These are phyloP conservation scores for Thalassiosira livingstoniorum DNA, from an alignment of 352 stramenopile species.

Conservation along the genomic window DNA sequence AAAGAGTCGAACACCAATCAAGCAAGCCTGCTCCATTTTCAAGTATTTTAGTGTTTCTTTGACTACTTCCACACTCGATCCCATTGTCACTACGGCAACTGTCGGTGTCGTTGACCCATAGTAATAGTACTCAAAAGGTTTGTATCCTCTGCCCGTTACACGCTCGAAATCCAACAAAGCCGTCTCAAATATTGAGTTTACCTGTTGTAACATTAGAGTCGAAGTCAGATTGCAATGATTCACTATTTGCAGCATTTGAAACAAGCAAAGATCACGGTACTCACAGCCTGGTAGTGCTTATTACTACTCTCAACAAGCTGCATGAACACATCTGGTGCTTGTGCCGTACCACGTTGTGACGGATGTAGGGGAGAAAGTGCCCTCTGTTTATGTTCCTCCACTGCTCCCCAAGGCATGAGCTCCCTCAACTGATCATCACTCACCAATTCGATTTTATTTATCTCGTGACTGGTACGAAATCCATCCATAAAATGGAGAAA, in stretches of 20 bases:
- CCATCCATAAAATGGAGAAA: slow-evolving; percentile 94
- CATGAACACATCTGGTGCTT: slow-evolving; percentile 91
- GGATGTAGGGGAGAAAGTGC: slow-evolving; percentile 74
- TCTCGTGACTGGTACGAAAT: slow-evolving; percentile 86
- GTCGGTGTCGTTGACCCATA: slow-evolving; percentile 87
- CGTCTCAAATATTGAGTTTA: slow-evolving; percentile 79
- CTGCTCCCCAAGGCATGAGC: slow-evolving; percentile 72
- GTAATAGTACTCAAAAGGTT: slow-evolving; percentile 91
- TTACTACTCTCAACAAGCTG: slow-evolving; percentile 90
- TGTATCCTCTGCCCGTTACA: slow-evolving; percentile 86
- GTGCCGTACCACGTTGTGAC: slow-evolving; percentile 74
- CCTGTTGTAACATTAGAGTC: slow-evolving; percentile 25
- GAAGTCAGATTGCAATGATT: no score
- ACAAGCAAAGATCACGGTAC: slow-evolving; percentile 6
- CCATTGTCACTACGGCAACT: slow-evolving; percentile 91
- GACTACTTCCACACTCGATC: slow-evolving; percentile 89
- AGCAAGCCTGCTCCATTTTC: slow-evolving; percentile 88
- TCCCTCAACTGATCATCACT: slow-evolving; percentile 64
- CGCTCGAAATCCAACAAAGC: slow-evolving; percentile 88
- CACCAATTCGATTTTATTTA: slow-evolving; percentile 88
- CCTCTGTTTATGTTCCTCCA: slow-evolving; percentile 72
- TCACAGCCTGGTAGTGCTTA: slow-evolving; percentile 83
- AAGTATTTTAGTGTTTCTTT: slow-evolving; percentile 90
- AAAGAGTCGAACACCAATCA: slow-evolving; percentile 91
- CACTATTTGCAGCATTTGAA: no score